Evolutionary conservation across 371 early-diverging fungal genomes (phyloP), one percentile per base, ranked within the genome.

Genomic region (Mucor circinelloides): DNA sequence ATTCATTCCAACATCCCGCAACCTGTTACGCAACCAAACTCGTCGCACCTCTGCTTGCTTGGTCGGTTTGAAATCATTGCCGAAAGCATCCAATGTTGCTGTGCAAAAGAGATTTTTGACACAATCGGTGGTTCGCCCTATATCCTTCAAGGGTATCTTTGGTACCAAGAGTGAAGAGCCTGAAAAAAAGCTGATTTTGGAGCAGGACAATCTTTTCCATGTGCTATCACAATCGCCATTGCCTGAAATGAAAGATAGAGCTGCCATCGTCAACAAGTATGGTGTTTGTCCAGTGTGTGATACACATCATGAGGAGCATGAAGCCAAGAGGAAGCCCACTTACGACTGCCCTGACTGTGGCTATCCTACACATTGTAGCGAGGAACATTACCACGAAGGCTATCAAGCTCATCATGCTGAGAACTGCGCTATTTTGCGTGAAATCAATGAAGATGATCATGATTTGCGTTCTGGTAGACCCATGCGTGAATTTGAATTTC

Each of bases 281-380:
- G 93, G 93, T 48, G 77, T 81, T 15, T 94, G 94, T 68, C 90
- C 93, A 52, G 88, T 88, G 2, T 94, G 94, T 72, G 87, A 89
- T 57, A 77, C 78, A 7, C 79, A 85, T 40, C 48, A 54, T 40
- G 27, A 42, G 19, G 72, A 72, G 34, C 60, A 78, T 63, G 80
- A 75, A 64, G 72, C 76, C 30, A 63, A 67, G n/a, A 60, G 78
- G 42, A 69, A 77, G 25, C 91, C 92, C 17, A 73, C 63, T 19
- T 91, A 80, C 63, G 92, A 90, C 71, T 94, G 94, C 70, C 91
- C 93, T 13, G 89, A 90, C 55, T 94, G 94, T 74, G 94, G 94
- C 28, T 91, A 89, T 62, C 93, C 94, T 44, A 94, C 94, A 8
- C 94, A 94, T 70, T 94, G 94, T 73, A 83, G 85, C 62, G 85